Base-by-base conservation (phyloP, 108 stramenopile species). In the Schizochytrium sp. region DNA sequence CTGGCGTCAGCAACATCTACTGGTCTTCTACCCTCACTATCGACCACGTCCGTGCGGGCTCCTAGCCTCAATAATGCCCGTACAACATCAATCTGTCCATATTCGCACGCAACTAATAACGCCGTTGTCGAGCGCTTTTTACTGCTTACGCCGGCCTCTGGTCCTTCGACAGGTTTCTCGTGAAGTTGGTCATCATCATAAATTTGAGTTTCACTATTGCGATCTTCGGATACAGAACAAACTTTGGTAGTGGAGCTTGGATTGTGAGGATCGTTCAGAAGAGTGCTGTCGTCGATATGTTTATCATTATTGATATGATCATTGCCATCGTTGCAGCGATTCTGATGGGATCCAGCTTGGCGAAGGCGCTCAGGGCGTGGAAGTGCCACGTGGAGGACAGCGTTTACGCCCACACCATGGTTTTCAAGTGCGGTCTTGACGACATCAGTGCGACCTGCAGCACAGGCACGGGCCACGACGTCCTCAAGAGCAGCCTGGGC, bases 41-140 rank as follows among this genome's bases (percentile, higher is more conserved):
- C 76, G 50, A 55, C 10, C 2, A 55, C 50, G 3, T 49, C 53
- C 8, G 53, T 5, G 50, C 53, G 10, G 28, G 76, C 76, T n/a
- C 76, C 76, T 17, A 83, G 76, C 28, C 55, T 83, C 15, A 83
- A 53, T 0, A 83, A 40, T 10, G 76, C 76, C 38, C 76, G 76
- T n/a, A 83, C 76, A 1, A 49, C 47, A 40, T 83, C 76, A 47
- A 83, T 38, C 47, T 55, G 47, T 17, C 76, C 76, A 28, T 83
- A 10, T 10, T 3, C 76, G 53, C 50, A 49, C 10, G 76, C 76
- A 10, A 83, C 38, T n/a, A n/a, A 38, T 1, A 83, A 53, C 5
- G 76, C 76, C 5, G 15, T 83, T 0, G 76, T 28, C 28, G 28
- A 69, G 42, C 64, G 64, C 19, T 44, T 12, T 44, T 15, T 69